phyloP scores from a whole-genome alignment of 163 green algal species.

The Chlorella variabilis region DNA sequence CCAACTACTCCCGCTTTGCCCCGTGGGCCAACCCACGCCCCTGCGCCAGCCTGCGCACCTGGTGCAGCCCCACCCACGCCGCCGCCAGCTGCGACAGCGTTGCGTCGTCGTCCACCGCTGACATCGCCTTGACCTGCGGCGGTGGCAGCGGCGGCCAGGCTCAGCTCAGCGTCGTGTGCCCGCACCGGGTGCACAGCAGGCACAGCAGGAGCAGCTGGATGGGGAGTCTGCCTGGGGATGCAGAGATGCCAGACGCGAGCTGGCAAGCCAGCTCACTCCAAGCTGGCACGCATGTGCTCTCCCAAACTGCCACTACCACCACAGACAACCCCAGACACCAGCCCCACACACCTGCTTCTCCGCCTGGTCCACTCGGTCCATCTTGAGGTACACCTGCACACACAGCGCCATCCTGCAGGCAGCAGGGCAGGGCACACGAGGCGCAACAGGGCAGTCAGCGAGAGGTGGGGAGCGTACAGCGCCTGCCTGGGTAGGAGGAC shows the following conservation, averaged over 20 bases:
- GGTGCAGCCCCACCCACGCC: slow-evolving; percentile 89
- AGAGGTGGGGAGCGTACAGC: neutral
- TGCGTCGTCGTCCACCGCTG: slow-evolving; percentile 91
- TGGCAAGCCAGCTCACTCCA: too few species aligned
- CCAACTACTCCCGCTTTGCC: too few species aligned
- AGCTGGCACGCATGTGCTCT: too few species aligned
- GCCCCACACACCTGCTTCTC: slow-evolving; percentile 70
- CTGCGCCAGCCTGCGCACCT: slow-evolving; percentile 56
- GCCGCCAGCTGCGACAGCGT: slow-evolving; percentile 95
- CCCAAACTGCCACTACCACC: too few species aligned
- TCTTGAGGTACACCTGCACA: slow-evolving; percentile 90
- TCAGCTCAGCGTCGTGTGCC: neutral
- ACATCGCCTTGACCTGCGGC: slow-evolving; percentile 78
- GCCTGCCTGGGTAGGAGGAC: neutral
- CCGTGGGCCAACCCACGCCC: too few species aligned
- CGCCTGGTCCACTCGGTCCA: slow-evolving; percentile 92
- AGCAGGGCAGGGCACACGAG: neutral
- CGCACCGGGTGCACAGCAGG: too few species aligned
- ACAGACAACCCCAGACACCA: too few species aligned
- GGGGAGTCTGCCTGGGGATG: too few species aligned
- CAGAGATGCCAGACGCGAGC: too few species aligned
- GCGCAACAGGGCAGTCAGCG: neutral
- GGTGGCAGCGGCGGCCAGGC: too few species aligned
- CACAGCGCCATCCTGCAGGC: slow-evolving; percentile 59
- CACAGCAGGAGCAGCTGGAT: too few species aligned